phyloP scores from a whole-genome alignment of 805 yeast species.

The Yarrowia porcina region DNA sequence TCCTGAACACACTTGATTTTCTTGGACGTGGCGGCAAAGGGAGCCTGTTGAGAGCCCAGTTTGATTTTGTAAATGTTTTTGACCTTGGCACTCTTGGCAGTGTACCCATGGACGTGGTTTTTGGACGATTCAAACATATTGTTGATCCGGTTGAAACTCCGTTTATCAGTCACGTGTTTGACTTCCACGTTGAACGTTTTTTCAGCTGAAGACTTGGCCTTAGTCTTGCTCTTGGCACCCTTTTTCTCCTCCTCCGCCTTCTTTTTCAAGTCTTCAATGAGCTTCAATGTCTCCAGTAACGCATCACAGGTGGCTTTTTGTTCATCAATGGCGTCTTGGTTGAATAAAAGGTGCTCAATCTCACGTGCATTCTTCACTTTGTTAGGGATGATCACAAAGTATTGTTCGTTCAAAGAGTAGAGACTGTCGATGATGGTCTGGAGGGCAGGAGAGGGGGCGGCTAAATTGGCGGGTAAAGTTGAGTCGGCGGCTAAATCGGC shows the following conservation, averaged over 20 bases:
- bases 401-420: constrained; percentile 37
- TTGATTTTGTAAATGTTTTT: constrained; percentile 18
- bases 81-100: background rate
- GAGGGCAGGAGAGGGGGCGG: background rate
- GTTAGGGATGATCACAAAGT: constrained; percentile 46
- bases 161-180: constrained; percentile 7
- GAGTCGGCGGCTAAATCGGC: too few relatives aligned
- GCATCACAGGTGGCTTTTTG: constrained; percentile 23
- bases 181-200: constrained; percentile 8
- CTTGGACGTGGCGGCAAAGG: constrained; percentile 18
- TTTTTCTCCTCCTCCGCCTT: background rate
- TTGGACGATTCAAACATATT: constrained; percentile 15
- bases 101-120: constrained; percentile 3
- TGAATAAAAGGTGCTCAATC: background rate
- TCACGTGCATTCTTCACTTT: constrained; percentile 21
- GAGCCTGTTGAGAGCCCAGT: constrained; percentile 21
- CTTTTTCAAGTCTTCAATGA: constrained; percentile 18
- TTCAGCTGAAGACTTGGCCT: background rate
- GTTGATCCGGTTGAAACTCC: background rate
- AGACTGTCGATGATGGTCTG: background rate
- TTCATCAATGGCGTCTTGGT: background rate
- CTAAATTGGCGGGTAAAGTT: too few relatives aligned
- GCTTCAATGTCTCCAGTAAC: constrained; percentile 5
- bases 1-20: constrained; percentile 20
- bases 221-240: background rate